phyloP scores from a whole-genome alignment of 2,329 filamentous ascomycete genomes.

The Fusarium abutilonis region DNA sequence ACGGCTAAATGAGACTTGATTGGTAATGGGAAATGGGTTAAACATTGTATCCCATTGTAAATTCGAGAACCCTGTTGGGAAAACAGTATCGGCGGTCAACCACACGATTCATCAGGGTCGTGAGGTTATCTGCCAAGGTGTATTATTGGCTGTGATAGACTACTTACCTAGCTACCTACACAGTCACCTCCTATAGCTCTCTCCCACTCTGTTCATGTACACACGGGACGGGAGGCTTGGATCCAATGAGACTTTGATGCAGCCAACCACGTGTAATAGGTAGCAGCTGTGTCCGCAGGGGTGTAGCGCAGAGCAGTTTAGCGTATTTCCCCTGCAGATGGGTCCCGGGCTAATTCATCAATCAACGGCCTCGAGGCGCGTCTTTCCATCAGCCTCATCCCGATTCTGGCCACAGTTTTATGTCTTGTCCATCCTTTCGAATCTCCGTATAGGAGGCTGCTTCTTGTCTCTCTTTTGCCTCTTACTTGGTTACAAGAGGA shows the following conservation, averaged over 20 bases:
- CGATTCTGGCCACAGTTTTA: conserved; percentile 41
- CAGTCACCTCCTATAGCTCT: not conserved
- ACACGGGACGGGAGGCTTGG: conserved; percentile 5
- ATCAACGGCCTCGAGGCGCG: conserved; percentile 11
- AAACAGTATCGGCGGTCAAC: not conserved
- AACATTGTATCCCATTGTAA: not conserved
- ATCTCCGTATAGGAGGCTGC: conserved; percentile 11
- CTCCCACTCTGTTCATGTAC: not conserved
- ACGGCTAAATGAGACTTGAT: not conserved
- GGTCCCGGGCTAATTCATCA: conserved; percentile 19
- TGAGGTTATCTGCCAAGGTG: conserved; percentile 14
- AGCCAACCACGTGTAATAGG: conserved; percentile 21
- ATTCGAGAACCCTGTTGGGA: conserved; percentile 34
- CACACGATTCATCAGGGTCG: conserved; percentile 32
- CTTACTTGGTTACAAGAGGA: conserved; percentile 7
- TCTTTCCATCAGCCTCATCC: conserved; percentile 32
- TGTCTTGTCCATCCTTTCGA: conserved; percentile 15
- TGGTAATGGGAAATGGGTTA: not conserved
- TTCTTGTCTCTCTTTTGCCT: conserved; percentile 14
- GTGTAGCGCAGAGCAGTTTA: conserved; percentile 26
- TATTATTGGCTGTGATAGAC: not conserved
- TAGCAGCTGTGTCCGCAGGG: not conserved
- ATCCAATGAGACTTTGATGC: conserved; percentile 18
- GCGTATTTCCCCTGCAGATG: conserved; percentile 23
- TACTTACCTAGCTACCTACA: too few relatives aligned